Evolutionary conservation across 257 asterid genomes (phyloP).

Genomic region (Catharanthus roseus): DNA sequence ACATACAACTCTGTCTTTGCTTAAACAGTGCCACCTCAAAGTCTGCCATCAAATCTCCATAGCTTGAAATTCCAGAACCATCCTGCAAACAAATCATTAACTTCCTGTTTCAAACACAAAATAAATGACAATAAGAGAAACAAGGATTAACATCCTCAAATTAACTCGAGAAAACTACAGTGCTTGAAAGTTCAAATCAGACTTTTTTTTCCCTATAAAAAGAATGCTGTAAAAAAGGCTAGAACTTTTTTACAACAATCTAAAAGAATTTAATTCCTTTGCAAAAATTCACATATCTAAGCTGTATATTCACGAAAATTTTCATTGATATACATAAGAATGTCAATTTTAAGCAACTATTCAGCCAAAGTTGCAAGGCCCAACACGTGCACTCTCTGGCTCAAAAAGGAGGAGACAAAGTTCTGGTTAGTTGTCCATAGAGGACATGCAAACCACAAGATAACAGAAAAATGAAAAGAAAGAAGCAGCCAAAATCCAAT

Average conservation of each 20-base stretch:
- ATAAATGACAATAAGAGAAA: background rate
- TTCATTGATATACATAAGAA: background rate
- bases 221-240: background rate
- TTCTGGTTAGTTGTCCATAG: background rate
- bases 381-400: background rate
- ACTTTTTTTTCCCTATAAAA: too few relatives aligned
- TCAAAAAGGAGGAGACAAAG: background rate
- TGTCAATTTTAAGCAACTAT: background rate
- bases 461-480: background rate
- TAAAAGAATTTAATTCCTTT: background rate
- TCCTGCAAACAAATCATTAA: constrained; percentile 41
- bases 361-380: background rate
- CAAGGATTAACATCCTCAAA: background rate
- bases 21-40: constrained; percentile 71
- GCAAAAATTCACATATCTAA: background rate
- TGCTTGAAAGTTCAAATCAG: background rate
- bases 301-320: background rate
- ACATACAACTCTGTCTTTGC: constrained; percentile 56
- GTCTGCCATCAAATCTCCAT: constrained; percentile 78
- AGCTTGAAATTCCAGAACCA: constrained; percentile 42
- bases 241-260: background rate
- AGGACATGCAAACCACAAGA: background rate
- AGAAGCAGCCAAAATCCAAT: background rate
- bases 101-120: background rate
- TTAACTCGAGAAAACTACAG: background rate